These are phyloP conservation scores for Ceratocystis colombiana DNA, from an alignment of 2,329 filamentous ascomycete genomes.

Conservation along the genomic window DNA sequence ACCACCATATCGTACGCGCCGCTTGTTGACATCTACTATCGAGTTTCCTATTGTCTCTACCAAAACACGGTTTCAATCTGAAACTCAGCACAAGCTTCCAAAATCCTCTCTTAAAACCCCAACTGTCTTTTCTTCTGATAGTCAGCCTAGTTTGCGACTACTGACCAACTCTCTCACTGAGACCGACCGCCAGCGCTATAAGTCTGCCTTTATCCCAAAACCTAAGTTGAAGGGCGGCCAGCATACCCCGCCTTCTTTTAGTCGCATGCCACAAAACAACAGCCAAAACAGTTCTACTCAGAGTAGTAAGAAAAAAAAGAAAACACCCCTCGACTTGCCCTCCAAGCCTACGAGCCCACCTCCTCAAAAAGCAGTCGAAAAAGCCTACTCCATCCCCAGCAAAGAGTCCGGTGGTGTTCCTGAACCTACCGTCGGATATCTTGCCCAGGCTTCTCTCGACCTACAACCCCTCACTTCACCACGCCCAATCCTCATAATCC, in stretches of 20 bases:
- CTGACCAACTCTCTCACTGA: not conserved
- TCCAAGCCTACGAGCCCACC: not conserved
- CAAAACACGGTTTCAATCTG: not conserved
- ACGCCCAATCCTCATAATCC: conserved; percentile 63
- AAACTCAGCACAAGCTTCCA: not conserved
- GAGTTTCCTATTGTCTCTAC: not conserved
- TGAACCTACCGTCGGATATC: conserved; percentile 49
- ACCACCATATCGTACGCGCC: not conserved
- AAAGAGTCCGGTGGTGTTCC: conserved; percentile 49
- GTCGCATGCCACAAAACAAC: not conserved
- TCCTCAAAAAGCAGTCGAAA: not conserved
- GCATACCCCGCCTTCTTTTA: not conserved
- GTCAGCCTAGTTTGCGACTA: not conserved
- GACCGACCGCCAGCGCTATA: not conserved
- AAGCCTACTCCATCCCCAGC: conserved; percentile 30
- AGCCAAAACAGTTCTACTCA: not conserved
- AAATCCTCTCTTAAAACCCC: not conserved
- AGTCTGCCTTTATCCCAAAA: conserved; percentile 4
- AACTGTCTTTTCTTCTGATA: not conserved
- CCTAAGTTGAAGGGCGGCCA: not conserved
- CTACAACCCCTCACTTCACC: conserved; percentile 39
- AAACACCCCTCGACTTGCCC: too few relatives aligned
- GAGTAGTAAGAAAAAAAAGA: too few relatives aligned
- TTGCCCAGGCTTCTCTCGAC: conserved; percentile 41
- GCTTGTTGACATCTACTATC: not conserved